Percentiles rank a stretch among this genome's conserved stretches.
Conservation (phyloP, 116 monocot species). For the Iris pallida region DNA sequence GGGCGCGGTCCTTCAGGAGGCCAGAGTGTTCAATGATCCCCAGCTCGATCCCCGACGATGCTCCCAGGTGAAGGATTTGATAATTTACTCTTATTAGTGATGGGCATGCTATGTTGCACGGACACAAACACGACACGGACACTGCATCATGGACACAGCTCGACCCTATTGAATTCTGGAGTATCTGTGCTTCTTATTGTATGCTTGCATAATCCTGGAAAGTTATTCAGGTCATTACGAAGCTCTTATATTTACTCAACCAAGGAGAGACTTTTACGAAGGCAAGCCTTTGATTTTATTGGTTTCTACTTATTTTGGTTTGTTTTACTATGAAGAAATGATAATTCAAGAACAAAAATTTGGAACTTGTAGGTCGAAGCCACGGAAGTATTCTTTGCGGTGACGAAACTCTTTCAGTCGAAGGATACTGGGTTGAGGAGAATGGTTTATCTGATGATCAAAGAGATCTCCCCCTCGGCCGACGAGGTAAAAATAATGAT, state of each 20-base stretch:
- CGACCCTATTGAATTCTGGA: too few species aligned
- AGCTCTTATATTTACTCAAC: conserved; percentile 82
- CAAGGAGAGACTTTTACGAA: conserved; percentile 97
- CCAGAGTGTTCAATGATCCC: conserved; percentile 94
- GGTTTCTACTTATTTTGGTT: not conserved
- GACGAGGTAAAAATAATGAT: conserved; percentile 63
- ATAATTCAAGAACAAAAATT: too few species aligned
- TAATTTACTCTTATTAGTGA: too few species aligned
- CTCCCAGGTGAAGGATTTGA: conserved; percentile 57
- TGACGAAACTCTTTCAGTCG: conserved; percentile 95
- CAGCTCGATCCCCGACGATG: conserved; percentile 95
- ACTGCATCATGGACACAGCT: too few species aligned
- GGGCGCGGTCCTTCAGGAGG: conserved; percentile 91
- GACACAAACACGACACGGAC: too few species aligned
- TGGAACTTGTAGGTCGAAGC: conserved; percentile 71
- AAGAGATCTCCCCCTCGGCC: conserved; percentile 92
- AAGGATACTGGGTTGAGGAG: conserved; percentile 87
- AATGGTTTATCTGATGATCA: conserved; percentile 96
- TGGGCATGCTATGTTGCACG: too few species aligned
- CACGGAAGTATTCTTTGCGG: conserved; percentile 95
- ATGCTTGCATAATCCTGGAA: not conserved
- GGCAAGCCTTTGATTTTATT: conserved; percentile 30
- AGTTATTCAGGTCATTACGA: conserved; percentile 78
- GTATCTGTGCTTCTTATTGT: too few species aligned
- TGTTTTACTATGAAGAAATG: too few species aligned